phyloP scores from a whole-genome alignment of 2,329 filamentous ascomycete genomes.

The Zymoseptoria passerinii region DNA sequence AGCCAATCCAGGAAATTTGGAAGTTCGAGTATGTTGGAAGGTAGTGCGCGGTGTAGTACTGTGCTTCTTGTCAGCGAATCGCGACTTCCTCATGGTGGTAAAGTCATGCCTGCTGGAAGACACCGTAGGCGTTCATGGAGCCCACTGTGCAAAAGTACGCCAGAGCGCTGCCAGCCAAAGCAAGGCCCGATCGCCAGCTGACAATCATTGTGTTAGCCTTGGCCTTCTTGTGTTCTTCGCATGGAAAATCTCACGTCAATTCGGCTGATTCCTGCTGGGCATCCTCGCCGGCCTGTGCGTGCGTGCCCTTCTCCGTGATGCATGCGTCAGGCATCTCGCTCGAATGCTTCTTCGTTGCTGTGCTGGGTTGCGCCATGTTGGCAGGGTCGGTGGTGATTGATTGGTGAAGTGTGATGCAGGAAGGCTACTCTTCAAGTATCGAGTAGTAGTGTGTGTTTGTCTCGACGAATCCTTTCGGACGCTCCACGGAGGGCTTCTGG shows the following conservation, averaged over 20 bases:
- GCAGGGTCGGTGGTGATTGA: too few species aligned
- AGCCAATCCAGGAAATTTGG: constrained; percentile 27
- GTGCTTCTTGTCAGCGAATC: neutral
- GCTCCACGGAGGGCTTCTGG: too few species aligned
- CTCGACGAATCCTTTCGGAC: too few species aligned
- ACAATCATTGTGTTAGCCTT: neutral
- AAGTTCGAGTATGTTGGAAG: constrained; percentile 16
- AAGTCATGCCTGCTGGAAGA: constrained; percentile 15
- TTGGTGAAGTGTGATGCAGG: too few species aligned
- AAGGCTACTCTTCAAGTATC: too few species aligned
- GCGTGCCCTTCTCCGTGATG: neutral
- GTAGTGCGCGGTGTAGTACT: constrained; percentile 20
- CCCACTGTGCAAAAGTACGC: constrained; percentile 21
- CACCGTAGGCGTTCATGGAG: constrained; percentile 22
- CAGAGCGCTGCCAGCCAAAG: constrained; percentile 12
- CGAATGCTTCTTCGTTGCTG: neutral
- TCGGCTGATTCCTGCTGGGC: neutral
- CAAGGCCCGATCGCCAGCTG: constrained; percentile 11
- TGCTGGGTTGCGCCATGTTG: neutral
- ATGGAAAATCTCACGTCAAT: neutral
- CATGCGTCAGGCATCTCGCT: neutral
- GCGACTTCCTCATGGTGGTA: neutral
- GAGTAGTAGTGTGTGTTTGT: too few species aligned
- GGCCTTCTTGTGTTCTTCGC: neutral
- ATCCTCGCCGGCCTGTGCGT: neutral